phyloP scores from a whole-genome alignment of 192 early-diverging fungal species.

The Mortierella alpina region DNA sequence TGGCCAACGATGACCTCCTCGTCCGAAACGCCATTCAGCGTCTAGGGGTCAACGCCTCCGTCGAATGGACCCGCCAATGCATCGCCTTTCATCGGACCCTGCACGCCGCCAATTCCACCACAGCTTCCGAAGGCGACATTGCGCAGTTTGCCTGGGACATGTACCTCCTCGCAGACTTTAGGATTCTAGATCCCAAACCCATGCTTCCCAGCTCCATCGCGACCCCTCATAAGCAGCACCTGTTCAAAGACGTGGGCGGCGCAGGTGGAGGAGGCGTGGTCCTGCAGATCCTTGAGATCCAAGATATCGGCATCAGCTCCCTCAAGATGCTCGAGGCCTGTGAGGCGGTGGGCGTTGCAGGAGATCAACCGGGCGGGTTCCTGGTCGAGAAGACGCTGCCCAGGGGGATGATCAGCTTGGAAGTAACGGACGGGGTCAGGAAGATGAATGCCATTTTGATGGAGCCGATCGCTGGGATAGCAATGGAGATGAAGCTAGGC shows the following conservation, averaged over 20 bases:
- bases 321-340: conserved; percentile 35
- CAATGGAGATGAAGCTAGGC: conserved; percentile 47
- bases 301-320: conserved; percentile 30
- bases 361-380: conserved; percentile 23
- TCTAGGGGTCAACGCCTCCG: conserved; percentile 38
- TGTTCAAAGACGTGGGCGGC: conserved; percentile 10
- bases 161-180: conserved; percentile 48
- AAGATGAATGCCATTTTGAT: conserved; percentile 23
- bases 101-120: not conserved
- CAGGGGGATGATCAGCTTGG: conserved; percentile 14
- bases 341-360: conserved; percentile 25
- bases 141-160: conserved; percentile 34
- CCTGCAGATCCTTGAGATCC: conserved; percentile 38
- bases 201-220: conserved; percentile 20
- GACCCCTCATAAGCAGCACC: conserved; percentile 29
- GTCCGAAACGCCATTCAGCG: conserved; percentile 32
- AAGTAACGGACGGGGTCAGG: conserved; percentile 37
- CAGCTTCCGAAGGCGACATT: conserved; percentile 3
- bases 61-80: conserved; percentile 52
- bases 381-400: conserved; percentile 21
- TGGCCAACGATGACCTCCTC: conserved; percentile 43
- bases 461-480: conserved; percentile 27
- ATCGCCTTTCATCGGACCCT: conserved; percentile 20
- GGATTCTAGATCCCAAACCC: conserved; percentile 28
- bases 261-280: conserved; percentile 19